These are phyloP conservation scores for Emergomyces pasteurianus DNA, from an alignment of 2,329 filamentous ascomycete species.

Conservation along the genomic window DNA sequence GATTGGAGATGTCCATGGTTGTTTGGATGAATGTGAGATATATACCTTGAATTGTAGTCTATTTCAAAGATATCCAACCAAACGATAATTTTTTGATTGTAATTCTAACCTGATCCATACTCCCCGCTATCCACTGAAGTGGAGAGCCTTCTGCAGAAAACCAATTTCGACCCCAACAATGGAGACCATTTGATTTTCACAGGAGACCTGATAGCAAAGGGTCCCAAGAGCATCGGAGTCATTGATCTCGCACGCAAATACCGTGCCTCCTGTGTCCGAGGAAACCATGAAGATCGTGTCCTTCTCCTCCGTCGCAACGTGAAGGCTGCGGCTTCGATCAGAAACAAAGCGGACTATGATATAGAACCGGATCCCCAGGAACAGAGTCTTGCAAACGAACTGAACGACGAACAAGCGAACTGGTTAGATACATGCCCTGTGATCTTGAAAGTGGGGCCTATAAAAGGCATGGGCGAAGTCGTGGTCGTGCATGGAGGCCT, in stretches of 20 bases:
- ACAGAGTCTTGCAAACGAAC: conserved; percentile 44
- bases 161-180: conserved; percentile 45
- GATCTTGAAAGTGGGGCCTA: conserved; percentile 59
- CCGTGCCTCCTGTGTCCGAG: conserved; percentile 69
- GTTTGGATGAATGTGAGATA: conserved; percentile 49
- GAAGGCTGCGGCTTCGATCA: conserved; percentile 7
- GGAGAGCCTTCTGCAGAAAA: conserved; percentile 51
- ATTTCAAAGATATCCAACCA: not conserved
- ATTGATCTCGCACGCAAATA: conserved; percentile 62
- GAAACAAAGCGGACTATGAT: conserved; percentile 17
- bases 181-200: conserved; percentile 64
- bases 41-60: not conserved
- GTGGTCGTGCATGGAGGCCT: conserved; percentile 78
- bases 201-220: conserved; percentile 76
- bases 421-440: conserved; percentile 64
- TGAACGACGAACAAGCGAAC: conserved; percentile 47
- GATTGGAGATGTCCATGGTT: conserved; percentile 88
- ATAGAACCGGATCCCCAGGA: conserved; percentile 28
- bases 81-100: not conserved
- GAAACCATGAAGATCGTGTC: conserved; percentile 84
- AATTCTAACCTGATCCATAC: conserved; percentile 2
- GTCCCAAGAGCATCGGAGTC: conserved; percentile 69
- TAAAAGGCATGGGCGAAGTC: conserved; percentile 51
- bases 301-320: conserved; percentile 51
- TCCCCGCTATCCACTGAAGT: conserved; percentile 22